These are phyloP conservation scores for Erythrobasidium yunnanense DNA, from an alignment of 768 basidiomycete species.

Conservation along the genomic window DNA sequence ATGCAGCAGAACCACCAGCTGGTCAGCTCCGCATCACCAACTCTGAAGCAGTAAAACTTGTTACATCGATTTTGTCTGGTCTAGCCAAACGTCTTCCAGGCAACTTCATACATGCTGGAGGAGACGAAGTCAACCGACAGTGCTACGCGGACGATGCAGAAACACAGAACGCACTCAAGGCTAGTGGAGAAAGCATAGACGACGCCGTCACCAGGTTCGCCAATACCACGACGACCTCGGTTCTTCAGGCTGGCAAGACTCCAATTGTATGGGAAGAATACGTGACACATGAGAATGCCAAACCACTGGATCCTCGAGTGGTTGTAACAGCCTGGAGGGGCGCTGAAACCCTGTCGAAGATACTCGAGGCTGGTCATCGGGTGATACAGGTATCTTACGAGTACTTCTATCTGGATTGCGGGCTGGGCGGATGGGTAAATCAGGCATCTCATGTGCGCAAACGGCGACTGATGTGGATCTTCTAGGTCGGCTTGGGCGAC, in stretches of 20 bases:
- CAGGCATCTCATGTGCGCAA: background rate
- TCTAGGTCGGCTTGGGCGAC: background rate
- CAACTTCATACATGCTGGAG: slow-evolving; percentile 64
- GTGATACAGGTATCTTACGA: slow-evolving; percentile 6
- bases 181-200: slow-evolving; percentile 50
- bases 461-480: background rate
- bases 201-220: slow-evolving; percentile 59
- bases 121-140: slow-evolving; percentile 51
- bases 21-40: slow-evolving; percentile 52
- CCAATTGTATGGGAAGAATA: slow-evolving; percentile 73
- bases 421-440: background rate
- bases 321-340: slow-evolving; percentile 12
- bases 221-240: slow-evolving; percentile 51
- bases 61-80: slow-evolving; percentile 42
- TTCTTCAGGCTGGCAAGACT: slow-evolving; percentile 54
- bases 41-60: background rate
- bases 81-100: slow-evolving; percentile 49
- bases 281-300: background rate
- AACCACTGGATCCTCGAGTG: background rate
- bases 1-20: slow-evolving; percentile 55
- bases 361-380: background rate
- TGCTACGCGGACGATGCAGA: slow-evolving; percentile 47
- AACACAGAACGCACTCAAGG: slow-evolving; percentile 52
- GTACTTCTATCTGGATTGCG: slow-evolving; percentile 9
- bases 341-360: background rate